Evolutionary conservation across 139 green algal genomes (phyloP), one percentile per base, ranked within the genome.

Genomic region (Micractinium conductrix): DNA sequence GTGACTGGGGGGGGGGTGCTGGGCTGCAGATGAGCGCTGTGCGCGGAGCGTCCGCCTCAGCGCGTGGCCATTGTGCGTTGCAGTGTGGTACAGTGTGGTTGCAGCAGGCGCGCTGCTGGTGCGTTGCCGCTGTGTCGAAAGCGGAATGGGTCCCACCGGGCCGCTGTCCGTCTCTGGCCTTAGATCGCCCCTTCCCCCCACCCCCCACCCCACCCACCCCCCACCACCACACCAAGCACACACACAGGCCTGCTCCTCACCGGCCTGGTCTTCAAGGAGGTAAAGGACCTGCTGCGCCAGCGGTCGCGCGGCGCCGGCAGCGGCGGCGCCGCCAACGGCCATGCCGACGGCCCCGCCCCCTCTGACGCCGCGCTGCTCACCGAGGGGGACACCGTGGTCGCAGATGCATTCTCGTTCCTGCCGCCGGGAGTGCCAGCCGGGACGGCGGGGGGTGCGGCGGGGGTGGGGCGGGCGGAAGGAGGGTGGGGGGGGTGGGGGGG

Each of bases 221-320:
- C n/a, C n/a, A n/a, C n/a, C n/a, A n/a, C n/a, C n/a, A n/a, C n/a
- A n/a, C n/a, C n/a, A n/a, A n/a, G n/a, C n/a, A n/a, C n/a, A n/a
- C n/a, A n/a, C 60, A 45, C 80, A 85, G 92, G 86, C n/a, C 24
- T 92, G 70, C 85, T 95, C 83, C 85, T 96, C 50, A 60, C 88
- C 5, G 88, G 89, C 63, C 83, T 94, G 28, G 85, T 90, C 14
- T 67, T 78, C 33, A 85, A 87, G 58, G 91, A 94, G 82, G 50
- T 90, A 1, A 0, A 33, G 21, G 81, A 86, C 30, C 70, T 86
- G 55, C 17, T 81, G 81, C 65, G 65, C 26, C 33, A 35, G 6
- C 79, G 79, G 19, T 63, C 38, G 43, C 58, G 60, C 30, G 21
- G 72, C 43, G n/a, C 12, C 48, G 19, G 74, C 48, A 35, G 50